Evolutionary conservation across 345 rosid species (phyloP).

Genomic region (Anastatica hierochuntica): DNA sequence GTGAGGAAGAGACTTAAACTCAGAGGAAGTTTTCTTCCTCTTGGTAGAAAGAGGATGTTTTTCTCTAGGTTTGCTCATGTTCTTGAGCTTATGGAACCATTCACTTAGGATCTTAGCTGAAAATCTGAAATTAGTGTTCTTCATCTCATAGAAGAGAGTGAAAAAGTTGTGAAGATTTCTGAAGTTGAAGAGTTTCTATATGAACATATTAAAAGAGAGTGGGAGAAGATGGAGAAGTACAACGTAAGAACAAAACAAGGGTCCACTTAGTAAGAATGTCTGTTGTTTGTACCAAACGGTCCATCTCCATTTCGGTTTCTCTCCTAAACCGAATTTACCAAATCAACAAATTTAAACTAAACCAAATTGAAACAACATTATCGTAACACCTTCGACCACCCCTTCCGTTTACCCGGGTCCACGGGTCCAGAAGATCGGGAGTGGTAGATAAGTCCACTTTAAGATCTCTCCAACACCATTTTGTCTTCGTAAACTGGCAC

Average conservation of each 20-base stretch:
- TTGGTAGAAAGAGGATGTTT: conserved; percentile 3
- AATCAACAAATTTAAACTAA: too few relatives aligned
- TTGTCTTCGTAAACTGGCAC: too few relatives aligned
- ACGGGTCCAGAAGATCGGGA: too few relatives aligned
- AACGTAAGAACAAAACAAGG: neutral
- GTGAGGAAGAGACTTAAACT: conserved; percentile 15
- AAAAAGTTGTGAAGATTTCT: too few relatives aligned
- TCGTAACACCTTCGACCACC: too few relatives aligned
- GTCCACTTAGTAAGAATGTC: neutral
- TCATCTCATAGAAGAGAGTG: too few relatives aligned
- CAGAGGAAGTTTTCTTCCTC: too few relatives aligned
- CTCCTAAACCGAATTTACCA: too few relatives aligned
- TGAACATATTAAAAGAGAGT: neutral
- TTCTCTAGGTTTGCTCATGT: conserved; percentile 27
- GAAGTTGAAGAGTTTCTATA: neutral
- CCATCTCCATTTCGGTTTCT: neutral
- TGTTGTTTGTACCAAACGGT: conserved; percentile 7
- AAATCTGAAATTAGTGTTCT: conserved; percentile 39
- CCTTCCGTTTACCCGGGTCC: too few relatives aligned
- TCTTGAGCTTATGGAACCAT: conserved; percentile 74
- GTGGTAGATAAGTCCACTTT: too few relatives aligned
- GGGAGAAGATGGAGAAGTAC: neutral
- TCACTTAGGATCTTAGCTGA: conserved; percentile 54
- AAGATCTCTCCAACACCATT: too few relatives aligned
- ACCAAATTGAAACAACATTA: too few relatives aligned